phyloP scores from a whole-genome alignment of 2,329 filamentous ascomycete genomes.

The Fonsecaea nubica region DNA sequence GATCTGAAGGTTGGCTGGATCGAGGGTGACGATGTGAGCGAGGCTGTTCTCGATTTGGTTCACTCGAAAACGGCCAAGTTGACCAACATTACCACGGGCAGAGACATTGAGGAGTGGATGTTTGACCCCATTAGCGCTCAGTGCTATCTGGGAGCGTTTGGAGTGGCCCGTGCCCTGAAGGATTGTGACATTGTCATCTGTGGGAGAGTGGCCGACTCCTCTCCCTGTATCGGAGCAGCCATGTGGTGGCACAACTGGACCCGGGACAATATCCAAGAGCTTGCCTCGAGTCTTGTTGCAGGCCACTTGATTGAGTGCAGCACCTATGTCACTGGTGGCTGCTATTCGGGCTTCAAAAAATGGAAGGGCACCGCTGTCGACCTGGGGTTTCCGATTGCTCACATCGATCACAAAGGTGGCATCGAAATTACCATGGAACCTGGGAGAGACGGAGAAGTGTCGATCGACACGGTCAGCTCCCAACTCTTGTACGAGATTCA shows the following conservation, averaged over 20 bases:
- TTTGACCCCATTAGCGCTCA: constrained; percentile 38
- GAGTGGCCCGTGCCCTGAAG: constrained; percentile 45
- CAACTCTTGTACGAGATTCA: constrained; percentile 54
- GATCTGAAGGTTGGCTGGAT: no score
- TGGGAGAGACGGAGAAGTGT: constrained; percentile 35
- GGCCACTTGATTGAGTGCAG: constrained; percentile 45
- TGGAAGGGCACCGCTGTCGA: constrained; percentile 12
- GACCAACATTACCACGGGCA: not conserved
- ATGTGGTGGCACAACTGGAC: constrained; percentile 63
- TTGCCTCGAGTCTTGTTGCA: constrained; percentile 37
- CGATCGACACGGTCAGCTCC: constrained; percentile 27
- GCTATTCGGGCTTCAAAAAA: constrained; percentile 57
- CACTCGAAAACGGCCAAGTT: no score
- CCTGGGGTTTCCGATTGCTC: constrained; percentile 41
- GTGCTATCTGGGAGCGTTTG: constrained; percentile 43
- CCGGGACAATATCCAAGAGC: constrained; percentile 48
- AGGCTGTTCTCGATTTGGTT: no score
- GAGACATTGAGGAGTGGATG: constrained; percentile 35
- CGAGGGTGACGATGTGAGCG: constrained; percentile 44
- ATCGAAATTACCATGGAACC: constrained; percentile 31
- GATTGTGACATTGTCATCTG: constrained; percentile 51
- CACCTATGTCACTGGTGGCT: constrained; percentile 60
- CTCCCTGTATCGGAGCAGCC: constrained; percentile 43
- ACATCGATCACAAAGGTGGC: constrained; percentile 34
- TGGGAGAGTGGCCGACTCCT: constrained; percentile 52